phyloP scores from a whole-genome alignment of 192 early-diverging fungal species.

The Gryganskiella cystojenkinii region DNA sequence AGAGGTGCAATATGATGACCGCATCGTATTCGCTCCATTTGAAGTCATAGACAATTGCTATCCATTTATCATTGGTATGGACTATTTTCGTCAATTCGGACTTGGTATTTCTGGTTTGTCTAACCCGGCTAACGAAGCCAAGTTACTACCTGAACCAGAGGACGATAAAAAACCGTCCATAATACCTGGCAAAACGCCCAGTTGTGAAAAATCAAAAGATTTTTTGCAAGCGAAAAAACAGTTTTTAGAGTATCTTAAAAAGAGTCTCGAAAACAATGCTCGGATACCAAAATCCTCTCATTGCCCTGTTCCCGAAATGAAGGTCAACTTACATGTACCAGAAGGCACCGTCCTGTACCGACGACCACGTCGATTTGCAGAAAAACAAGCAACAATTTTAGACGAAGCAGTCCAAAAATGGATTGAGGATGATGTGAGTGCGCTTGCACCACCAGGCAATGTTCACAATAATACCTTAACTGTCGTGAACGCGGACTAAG shows the following conservation, averaged over 20 bases:
- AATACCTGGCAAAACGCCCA: not conserved
- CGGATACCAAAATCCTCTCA: not conserved
- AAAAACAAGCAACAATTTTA: not conserved
- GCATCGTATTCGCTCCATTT: not conserved
- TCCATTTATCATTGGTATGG: slow-evolving; percentile 5
- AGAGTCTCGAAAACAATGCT: not conserved
- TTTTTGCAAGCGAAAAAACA: not conserved
- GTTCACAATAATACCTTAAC: too few relatives aligned
- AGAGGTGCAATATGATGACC: not conserved
- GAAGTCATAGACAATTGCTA: not conserved
- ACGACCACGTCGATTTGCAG: slow-evolving; percentile 8
- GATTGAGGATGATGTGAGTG: slow-evolving; percentile 3
- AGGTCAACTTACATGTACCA: slow-evolving; percentile 19
- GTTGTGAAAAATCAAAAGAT: not conserved
- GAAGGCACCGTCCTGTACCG: slow-evolving; percentile 1
- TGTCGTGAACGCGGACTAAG: too few relatives aligned
- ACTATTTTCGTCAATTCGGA: slow-evolving; percentile 6
- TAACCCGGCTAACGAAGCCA: not conserved
- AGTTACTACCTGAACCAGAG: not conserved
- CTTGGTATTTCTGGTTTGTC: slow-evolving; percentile 1
- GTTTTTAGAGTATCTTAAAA: not conserved
- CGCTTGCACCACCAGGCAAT: not conserved
- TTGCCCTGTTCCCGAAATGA: slow-evolving; percentile 21
- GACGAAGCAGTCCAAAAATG: slow-evolving; percentile 4
- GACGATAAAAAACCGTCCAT: slow-evolving; percentile 1